A percentile compares a stretch with the other conserved stretches of the same genome.
Evolutionary conservation across 2,329 filamentous ascomycete species (phyloP).

Genomic region (Fusarium domesticum): DNA sequence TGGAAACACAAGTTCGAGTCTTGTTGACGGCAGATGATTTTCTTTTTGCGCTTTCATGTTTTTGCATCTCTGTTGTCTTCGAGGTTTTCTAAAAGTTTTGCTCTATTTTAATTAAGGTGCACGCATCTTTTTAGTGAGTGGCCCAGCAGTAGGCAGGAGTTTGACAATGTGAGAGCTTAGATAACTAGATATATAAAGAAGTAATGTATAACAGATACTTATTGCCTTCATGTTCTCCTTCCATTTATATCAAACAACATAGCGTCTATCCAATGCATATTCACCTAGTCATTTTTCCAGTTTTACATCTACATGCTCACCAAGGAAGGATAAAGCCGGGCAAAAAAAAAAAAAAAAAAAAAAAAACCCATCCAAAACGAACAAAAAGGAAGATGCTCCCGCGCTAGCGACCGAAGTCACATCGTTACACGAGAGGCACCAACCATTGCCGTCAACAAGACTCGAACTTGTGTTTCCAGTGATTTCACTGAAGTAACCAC

Average conservation of each 20-base stretch:
- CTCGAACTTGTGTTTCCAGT: constrained; percentile 13
- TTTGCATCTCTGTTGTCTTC: background rate
- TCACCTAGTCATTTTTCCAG: too few species aligned
- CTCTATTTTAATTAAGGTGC: too few species aligned
- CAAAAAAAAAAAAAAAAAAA: background rate
- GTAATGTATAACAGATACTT: too few species aligned
- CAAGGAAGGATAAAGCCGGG: too few species aligned
- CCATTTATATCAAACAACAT: too few species aligned
- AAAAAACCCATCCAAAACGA: background rate
- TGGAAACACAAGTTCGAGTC: constrained; percentile 27
- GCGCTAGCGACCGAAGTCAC: background rate
- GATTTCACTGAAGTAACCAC: constrained; percentile 4
- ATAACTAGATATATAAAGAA: too few species aligned
- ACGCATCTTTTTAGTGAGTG: too few species aligned
- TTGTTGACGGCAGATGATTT: constrained; percentile 16
- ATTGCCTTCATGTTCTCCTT: too few species aligned
- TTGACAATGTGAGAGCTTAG: too few species aligned
- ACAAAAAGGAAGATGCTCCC: background rate
- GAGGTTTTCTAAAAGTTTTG: background rate
- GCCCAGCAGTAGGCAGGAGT: too few species aligned
- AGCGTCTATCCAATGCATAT: too few species aligned
- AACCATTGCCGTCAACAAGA: constrained; percentile 4
- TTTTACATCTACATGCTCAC: too few species aligned
- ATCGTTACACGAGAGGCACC: background rate
- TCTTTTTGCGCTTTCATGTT: constrained; percentile 5